Conservation (phyloP, 2,329 filamentous ascomycete genomes). For the Grosmannia clavigera region DNA sequence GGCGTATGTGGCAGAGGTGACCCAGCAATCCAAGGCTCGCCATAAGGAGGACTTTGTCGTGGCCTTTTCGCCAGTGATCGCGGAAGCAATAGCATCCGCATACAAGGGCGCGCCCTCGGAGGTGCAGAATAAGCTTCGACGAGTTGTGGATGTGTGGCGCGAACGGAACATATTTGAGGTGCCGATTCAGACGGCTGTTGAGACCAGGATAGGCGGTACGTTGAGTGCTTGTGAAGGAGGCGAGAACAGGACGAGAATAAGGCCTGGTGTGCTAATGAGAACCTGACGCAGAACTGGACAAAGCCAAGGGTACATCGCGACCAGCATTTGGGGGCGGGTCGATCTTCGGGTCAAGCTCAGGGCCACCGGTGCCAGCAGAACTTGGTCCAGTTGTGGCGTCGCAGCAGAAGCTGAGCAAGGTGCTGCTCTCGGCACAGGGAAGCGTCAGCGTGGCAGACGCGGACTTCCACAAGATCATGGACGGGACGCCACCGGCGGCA, state of each 20-base stretch:
- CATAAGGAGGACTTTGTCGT: conserved; percentile 86
- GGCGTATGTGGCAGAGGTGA: conserved; percentile 54
- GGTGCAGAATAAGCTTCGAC: conserved; percentile 72
- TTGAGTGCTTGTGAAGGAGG: neutral
- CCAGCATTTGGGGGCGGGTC: conserved; percentile 32
- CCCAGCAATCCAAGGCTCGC: conserved; percentile 88
- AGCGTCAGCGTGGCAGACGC: conserved; percentile 58
- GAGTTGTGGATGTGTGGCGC: conserved; percentile 92
- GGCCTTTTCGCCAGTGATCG: conserved; percentile 83
- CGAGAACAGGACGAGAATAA: neutral
- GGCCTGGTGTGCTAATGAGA: neutral
- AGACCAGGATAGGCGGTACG: conserved; percentile 66
- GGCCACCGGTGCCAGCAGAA: conserved; percentile 53
- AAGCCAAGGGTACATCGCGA: conserved; percentile 40
- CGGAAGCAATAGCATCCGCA: conserved; percentile 77
- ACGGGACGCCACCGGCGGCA: conserved; percentile 48
- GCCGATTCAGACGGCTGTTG: conserved; percentile 69
- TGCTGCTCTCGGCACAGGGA: conserved; percentile 53
- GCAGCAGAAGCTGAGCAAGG: conserved; percentile 63
- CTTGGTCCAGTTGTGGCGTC: conserved; percentile 62
- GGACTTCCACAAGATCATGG: conserved; percentile 69
- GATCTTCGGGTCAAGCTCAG: conserved; percentile 21
- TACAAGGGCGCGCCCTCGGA: conserved; percentile 83
- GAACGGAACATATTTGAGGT: conserved; percentile 73
- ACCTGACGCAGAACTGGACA: conserved; percentile 43